Base-by-base conservation (phyloP, 352 stramenopile species). In the Phytophthora pseudosyringae region DNA sequence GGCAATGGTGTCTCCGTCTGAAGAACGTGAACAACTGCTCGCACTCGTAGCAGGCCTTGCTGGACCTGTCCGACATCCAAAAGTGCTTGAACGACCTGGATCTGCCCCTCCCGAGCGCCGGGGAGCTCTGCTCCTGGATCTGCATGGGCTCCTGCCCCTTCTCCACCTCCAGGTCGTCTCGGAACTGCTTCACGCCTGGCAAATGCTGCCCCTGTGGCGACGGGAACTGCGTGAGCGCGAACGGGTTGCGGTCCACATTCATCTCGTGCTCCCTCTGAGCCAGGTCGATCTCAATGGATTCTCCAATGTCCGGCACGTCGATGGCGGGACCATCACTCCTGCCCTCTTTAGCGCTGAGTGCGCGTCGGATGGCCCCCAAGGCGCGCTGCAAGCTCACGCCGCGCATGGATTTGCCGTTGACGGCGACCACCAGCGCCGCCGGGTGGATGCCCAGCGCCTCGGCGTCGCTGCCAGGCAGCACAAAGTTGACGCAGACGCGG, bases 1-100 rank as follows among this genome's bases (percentile, higher is more conserved):
- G 86, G 53, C 88, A 96, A 45, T 96, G 88, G 50, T 96, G 88
- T 33, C 80, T 74, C 12, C 88, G 71, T 38, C 86, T 67, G 49
- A 94, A 87, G 44, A 96, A 95, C 16, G 81, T 93, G 49, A 96
- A 96, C 35, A 92, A 70, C 45, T 85, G 75, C 45, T 94, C 86
- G 61, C 88, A 96, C 39, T 93, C 83, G 51, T 92, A 93, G 48
- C 88, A 96, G 0, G 78, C 71, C 58, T 96, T 96, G 18, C 81
- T 81, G 15, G 87, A 93, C 15, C 88, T 82, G 59, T 96, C 88
- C 47, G 88, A 96, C 88, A 96, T 96, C 88, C 88, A 96, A 59
- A 96, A 96, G 64, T 93, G 86, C 53, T 93, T 94, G 62, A 94
- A 79, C 16, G 82, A 91, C 41, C 84, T 83, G 28, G 81, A 79